Evolutionary conservation across 257 asterid genomes (phyloP).

Genomic region (Thymus mandschuricus): DNA sequence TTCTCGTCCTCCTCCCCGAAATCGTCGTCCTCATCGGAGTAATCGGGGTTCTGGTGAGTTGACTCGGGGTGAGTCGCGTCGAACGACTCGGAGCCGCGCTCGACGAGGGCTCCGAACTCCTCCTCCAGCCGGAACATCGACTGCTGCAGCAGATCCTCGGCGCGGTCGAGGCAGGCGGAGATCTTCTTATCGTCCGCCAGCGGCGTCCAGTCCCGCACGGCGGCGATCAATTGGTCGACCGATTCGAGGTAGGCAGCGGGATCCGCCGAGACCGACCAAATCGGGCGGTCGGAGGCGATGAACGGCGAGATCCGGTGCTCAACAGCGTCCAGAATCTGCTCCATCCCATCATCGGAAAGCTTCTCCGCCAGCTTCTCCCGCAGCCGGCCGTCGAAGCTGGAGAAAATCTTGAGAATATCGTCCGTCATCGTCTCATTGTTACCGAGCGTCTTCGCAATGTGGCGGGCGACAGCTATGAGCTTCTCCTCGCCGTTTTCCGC

Average conservation of each 20-base stretch:
- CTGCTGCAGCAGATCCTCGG: slow-evolving; percentile 88
- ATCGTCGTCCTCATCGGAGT: slow-evolving; percentile 61
- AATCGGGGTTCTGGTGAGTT: slow-evolving; percentile 37
- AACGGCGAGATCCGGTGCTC: slow-evolving; percentile 79
- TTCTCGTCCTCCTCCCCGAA: slow-evolving; percentile 56
- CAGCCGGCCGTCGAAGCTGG: slow-evolving; percentile 85
- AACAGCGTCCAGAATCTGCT: slow-evolving; percentile 64
- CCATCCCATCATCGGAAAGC: slow-evolving; percentile 66
- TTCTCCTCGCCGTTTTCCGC: slow-evolving; percentile 97
- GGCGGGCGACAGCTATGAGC: slow-evolving; percentile 92
- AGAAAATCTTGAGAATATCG: slow-evolving; percentile 86
- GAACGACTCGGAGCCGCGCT: slow-evolving; percentile 69
- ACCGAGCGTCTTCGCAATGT: slow-evolving; percentile 94
- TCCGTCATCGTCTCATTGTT: slow-evolving; percentile 89
- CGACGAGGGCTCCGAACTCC: slow-evolving; percentile 73
- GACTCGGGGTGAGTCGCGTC: slow-evolving; percentile 53
- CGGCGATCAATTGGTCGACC: slow-evolving; percentile 61
- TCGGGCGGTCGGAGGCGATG: slow-evolving; percentile 54
- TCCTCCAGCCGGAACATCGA: slow-evolving; percentile 89
- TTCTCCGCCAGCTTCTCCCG: slow-evolving; percentile 78
- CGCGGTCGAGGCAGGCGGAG: slow-evolving; percentile 78
- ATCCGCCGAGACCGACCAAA: slow-evolving; percentile 69
- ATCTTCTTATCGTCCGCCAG: slow-evolving; percentile 68
- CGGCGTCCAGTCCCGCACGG: slow-evolving; percentile 72
- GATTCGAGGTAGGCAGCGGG: slow-evolving; percentile 61